These are phyloP conservation scores for Blastobotrys terrestris DNA, from an alignment of 805 yeast genomes.

Conservation along the genomic window DNA sequence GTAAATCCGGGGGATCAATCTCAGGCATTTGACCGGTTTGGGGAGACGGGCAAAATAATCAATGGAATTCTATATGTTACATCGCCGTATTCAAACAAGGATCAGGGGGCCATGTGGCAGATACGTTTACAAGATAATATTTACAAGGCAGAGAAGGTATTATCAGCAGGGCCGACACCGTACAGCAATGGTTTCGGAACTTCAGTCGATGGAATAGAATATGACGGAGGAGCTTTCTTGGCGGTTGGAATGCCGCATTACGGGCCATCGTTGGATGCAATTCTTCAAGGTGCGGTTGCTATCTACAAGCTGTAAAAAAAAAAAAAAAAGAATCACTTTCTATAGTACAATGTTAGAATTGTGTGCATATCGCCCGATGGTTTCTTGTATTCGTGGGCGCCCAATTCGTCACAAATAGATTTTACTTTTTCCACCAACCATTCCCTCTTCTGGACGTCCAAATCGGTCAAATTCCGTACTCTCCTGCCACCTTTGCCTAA, in stretches of 20 bases:
- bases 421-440: conserved; percentile 21
- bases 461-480: conserved; percentile 11
- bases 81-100: conserved; percentile 37
- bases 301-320: conserved; percentile 11
- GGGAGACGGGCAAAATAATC: conserved; percentile 28
- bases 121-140: conserved; percentile 28
- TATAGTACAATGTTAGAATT: conserved; percentile 17
- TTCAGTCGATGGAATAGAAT: conserved; percentile 16
- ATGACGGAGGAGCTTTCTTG: conserved; percentile 5
- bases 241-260: conserved; percentile 27
- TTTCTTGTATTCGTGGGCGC: conserved; percentile 15
- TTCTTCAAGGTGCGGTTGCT: conserved; percentile 17
- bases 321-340: neutral
- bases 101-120: conserved; percentile 44
- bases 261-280: neutral
- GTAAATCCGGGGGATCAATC: conserved; percentile 14
- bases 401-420: conserved; percentile 19
- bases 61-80: conserved; percentile 32
- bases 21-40: conserved; percentile 28
- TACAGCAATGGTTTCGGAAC: conserved; percentile 40
- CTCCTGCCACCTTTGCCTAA: conserved; percentile 17
- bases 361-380: conserved; percentile 21
- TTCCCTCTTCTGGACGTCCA: conserved; percentile 27
- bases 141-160: conserved; percentile 13
- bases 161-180: conserved; percentile 21